phyloP scores from a whole-genome alignment of 768 basidiomycete genomes.

The Suillus clintonianus region DNA sequence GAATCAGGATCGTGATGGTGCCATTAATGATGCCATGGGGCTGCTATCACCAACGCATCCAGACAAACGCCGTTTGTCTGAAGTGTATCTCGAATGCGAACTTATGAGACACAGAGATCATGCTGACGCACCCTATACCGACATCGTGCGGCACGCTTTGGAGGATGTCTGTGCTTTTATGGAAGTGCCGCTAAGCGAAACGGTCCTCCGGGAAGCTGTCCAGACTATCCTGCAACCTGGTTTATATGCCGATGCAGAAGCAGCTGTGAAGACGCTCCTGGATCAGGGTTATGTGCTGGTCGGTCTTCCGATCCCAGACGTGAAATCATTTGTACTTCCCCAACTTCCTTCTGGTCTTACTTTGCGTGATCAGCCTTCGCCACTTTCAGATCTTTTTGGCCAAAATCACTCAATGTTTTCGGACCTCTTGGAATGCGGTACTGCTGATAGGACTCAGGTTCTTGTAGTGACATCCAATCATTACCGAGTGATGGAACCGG shows the following conservation, averaged over 20 bases:
- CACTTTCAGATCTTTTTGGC: not conserved
- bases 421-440: not conserved
- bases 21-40: not conserved
- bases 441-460: not conserved
- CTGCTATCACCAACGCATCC: not conserved
- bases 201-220: not conserved
- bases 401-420: not conserved
- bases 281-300: not conserved
- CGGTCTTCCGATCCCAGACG: not conserved
- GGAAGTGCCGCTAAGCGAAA: not conserved
- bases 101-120: conserved; percentile 4
- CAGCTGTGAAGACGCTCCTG: not conserved
- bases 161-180: not conserved
- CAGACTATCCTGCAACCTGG: not conserved
- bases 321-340: not conserved
- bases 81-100: conserved; percentile 2
- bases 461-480: conserved; percentile 2
- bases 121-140: not conserved
- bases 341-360: not conserved
- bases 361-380: not conserved
- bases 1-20: not conserved
- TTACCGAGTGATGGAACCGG: conserved; percentile 1
- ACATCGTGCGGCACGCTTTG: not conserved
- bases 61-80: not conserved
- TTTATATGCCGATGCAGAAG: not conserved